A percentile compares a stretch with the other conserved stretches of the same genome.
phyloP scores from a whole-genome alignment of 495 filamentous ascomycete species.

The Aspergillus leporis region DNA sequence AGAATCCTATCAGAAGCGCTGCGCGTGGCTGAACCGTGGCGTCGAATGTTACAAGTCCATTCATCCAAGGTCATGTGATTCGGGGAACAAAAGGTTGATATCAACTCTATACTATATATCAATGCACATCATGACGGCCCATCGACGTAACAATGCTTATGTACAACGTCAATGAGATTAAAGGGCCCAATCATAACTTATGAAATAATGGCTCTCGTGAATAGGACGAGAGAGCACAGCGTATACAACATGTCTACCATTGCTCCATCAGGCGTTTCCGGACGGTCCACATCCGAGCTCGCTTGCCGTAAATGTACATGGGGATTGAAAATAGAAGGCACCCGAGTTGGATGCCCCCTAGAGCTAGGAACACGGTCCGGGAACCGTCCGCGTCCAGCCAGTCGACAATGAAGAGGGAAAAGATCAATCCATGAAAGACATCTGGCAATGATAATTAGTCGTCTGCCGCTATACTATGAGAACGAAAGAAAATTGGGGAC shows the following conservation, averaged over 20 bases:
- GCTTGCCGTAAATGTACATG: slow-evolving; percentile 95
- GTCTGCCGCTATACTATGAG: not conserved
- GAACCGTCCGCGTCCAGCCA: slow-evolving; percentile 79
- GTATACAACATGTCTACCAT: not conserved
- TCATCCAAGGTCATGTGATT: not conserved
- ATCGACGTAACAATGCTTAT: not conserved
- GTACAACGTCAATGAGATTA: not conserved
- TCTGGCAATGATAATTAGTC: slow-evolving; percentile 43
- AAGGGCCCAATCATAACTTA: not conserved
- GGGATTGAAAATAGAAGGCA: slow-evolving; percentile 76
- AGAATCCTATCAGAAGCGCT: not conserved
- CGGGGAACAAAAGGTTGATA: too few species aligned
- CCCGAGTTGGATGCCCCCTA: slow-evolving; percentile 85
- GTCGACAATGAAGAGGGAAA: slow-evolving; percentile 85
- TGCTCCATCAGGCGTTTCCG: slow-evolving; percentile 86
- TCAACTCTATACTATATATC: not conserved
- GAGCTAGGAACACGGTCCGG: slow-evolving; percentile 74
- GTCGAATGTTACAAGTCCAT: not conserved
- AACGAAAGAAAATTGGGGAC: slow-evolving; percentile 13
- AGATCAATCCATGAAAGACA: slow-evolving; percentile 84
- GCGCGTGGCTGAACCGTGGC: not conserved
- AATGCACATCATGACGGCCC: not conserved
- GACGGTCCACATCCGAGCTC: slow-evolving; percentile 95
- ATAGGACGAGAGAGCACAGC: not conserved
- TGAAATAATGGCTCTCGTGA: not conserved